Conservation (phyloP, 1,139 yeast genomes). For the Sugiyamaella xylanicola region DNA sequence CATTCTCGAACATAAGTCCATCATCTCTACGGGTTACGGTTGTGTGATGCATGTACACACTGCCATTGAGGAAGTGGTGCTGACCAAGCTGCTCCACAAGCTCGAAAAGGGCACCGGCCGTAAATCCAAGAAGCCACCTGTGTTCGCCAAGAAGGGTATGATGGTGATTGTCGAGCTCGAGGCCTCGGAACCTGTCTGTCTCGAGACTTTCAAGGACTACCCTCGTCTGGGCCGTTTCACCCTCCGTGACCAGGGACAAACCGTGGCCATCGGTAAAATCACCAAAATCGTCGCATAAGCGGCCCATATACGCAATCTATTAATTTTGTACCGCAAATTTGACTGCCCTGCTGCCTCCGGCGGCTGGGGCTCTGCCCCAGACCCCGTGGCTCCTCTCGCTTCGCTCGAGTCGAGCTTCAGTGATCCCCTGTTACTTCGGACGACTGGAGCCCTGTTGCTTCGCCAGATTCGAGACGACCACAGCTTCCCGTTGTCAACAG, state of each 20-base stretch:
- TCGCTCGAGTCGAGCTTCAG: background rate
- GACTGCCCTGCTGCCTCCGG: conserved; percentile 1
- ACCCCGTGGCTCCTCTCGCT: conserved; percentile 10
- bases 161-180: conserved; percentile 92
- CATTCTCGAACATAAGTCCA: conserved; percentile 91
- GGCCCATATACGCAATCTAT: background rate
- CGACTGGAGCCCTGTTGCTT: background rate
- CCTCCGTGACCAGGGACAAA: conserved; percentile 95
- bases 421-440: background rate
- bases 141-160: conserved; percentile 99
- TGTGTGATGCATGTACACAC: conserved; percentile 99
- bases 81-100: conserved; percentile 83
- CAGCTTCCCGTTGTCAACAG: background rate
- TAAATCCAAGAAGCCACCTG: conserved; percentile 94
- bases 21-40: conserved; percentile 90
- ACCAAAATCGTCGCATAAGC: conserved; percentile 44
- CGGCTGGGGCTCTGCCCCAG: conserved; percentile 12
- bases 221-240: conserved; percentile 98
- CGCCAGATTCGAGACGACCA: background rate
- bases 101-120: conserved; percentile 96
- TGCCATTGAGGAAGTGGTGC: conserved; percentile 91
- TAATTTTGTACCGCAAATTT: background rate
- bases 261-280: conserved; percentile 98
- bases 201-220: conserved; percentile 87
- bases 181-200: conserved; percentile 82